A percentile compares a stretch with the other conserved stretches of the same genome.
These are phyloP conservation scores for Sporobolomyces roseus DNA, from an alignment of 768 basidiomycete genomes.

Conservation along the genomic window DNA sequence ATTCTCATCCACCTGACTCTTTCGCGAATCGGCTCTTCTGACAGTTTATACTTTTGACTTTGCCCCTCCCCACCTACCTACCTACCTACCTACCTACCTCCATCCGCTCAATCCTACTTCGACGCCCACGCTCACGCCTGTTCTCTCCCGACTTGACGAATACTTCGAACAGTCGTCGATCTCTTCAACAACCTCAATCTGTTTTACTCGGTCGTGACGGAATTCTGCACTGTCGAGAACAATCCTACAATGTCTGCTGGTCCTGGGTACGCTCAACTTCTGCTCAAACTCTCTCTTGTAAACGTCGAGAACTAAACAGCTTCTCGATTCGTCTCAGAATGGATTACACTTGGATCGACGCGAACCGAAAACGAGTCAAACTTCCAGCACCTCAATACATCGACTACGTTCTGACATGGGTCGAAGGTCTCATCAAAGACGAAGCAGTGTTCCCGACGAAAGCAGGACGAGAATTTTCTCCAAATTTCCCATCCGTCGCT, in stretches of 20 bases:
- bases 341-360: conserved; percentile 92
- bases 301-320: background rate
- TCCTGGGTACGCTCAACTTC: conserved; percentile 59
- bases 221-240: conserved; percentile 81
- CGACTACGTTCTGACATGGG: conserved; percentile 95
- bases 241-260: conserved; percentile 94
- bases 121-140: background rate
- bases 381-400: conserved; percentile 93
- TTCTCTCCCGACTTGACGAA: background rate
- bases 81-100: no score
- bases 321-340: conserved; percentile 54
- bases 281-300: background rate
- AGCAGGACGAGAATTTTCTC: conserved; percentile 78
- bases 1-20: conserved; percentile 31
- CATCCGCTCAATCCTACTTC: background rate
- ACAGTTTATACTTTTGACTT: no score
- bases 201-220: conserved; percentile 90
- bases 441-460: conserved; percentile 59
- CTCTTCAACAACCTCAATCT: conserved; percentile 96
- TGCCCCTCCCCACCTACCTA: no score
- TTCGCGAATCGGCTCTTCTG: background rate
- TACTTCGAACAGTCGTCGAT: conserved; percentile 68
- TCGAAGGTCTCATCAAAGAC: conserved; percentile 90
- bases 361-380: conserved; percentile 78
- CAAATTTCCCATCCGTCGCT: conserved; percentile 75